Conservation (phyloP, 208 protist species). For the Acanthamoeba triangularis region DNA sequence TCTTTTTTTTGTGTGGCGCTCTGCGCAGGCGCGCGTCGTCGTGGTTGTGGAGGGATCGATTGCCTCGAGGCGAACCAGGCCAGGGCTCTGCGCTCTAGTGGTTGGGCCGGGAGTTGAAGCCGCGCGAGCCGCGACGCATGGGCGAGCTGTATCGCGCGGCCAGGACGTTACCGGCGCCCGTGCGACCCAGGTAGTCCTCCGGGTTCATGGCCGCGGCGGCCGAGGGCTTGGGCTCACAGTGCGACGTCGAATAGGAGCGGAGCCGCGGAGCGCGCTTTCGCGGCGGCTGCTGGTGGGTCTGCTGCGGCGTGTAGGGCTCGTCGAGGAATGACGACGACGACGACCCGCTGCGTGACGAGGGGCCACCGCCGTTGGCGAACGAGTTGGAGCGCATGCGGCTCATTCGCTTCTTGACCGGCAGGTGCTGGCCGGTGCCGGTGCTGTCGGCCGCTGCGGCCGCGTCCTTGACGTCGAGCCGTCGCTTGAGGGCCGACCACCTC, state of each 20-base stretch:
- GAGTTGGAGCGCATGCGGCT: slow-evolving; percentile 24
- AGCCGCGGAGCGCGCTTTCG: neutral
- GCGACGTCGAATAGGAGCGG: neutral
- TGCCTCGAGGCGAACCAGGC: neutral
- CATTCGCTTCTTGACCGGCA: slow-evolving; percentile 34
- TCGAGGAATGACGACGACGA: neutral
- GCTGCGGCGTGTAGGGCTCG: neutral
- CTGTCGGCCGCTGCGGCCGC: neutral
- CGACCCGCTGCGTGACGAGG: neutral
- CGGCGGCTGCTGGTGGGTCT: neutral
- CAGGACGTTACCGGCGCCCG: neutral
- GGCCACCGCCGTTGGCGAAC: neutral
- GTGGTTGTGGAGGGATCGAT: neutral
- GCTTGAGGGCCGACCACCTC: slow-evolving; percentile 35
- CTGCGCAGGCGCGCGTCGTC: too few species aligned
- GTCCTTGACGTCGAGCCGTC: slow-evolving; percentile 15
- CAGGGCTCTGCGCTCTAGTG: neutral
- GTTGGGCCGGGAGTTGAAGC: neutral
- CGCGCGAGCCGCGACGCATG: slow-evolving; percentile 1
- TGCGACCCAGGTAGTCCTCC: slow-evolving; percentile 12
- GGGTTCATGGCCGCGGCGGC: neutral
- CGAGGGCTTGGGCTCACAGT: neutral
- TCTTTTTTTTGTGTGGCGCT: neutral
- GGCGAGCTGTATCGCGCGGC: slow-evolving; percentile 44
- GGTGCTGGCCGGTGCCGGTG: neutral